Evolutionary conservation across 768 basidiomycete genomes (phyloP).

Genomic region (Asterophora parasitica): DNA sequence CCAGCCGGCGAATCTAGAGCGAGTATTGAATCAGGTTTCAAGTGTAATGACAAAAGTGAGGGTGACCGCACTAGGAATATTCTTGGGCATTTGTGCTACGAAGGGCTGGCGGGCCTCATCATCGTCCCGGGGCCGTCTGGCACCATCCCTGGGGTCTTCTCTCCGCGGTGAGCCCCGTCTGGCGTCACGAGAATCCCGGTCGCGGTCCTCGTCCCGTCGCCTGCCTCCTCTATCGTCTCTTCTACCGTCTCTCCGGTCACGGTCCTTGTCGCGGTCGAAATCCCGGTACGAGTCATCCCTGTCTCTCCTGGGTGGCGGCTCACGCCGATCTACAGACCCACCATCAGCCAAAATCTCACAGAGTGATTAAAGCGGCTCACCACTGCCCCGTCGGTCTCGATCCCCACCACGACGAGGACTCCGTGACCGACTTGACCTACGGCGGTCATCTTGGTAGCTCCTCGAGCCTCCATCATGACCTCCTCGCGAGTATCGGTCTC

Average conservation of each 20-base stretch:
- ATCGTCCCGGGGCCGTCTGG: constrained; percentile 10
- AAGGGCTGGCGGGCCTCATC: constrained; percentile 10
- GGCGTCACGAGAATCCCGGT: constrained; percentile 15
- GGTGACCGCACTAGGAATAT: constrained; percentile 4
- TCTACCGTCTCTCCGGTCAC: constrained; percentile 32
- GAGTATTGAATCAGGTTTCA: neutral
- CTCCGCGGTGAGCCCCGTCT: constrained; percentile 16
- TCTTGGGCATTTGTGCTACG: constrained; percentile 9
- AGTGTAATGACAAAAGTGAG: neutral
- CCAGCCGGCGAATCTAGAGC: neutral
- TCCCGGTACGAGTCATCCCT: constrained; percentile 37
- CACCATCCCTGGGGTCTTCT: constrained; percentile 11
- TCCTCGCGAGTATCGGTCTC: constrained; percentile 39
- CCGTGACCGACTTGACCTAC: constrained; percentile 46
- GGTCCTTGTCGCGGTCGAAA: constrained; percentile 30
- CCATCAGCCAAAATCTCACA: neutral
- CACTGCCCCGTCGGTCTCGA: constrained; percentile 31
- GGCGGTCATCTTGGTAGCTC: constrained; percentile 36
- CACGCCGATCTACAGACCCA: constrained; percentile 28
- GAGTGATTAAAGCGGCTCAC: constrained; percentile 10
- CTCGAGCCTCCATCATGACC: constrained; percentile 31
- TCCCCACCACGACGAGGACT: constrained; percentile 41
- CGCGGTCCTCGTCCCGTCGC: constrained; percentile 20
- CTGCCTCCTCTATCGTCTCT: constrained; percentile 28
- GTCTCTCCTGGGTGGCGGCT: constrained; percentile 32